Percentiles rank a stretch among this genome's conserved stretches.
These are phyloP conservation scores for Metarhizium brunneum DNA, from an alignment of 2,329 filamentous ascomycete species.

Conservation along the genomic window DNA sequence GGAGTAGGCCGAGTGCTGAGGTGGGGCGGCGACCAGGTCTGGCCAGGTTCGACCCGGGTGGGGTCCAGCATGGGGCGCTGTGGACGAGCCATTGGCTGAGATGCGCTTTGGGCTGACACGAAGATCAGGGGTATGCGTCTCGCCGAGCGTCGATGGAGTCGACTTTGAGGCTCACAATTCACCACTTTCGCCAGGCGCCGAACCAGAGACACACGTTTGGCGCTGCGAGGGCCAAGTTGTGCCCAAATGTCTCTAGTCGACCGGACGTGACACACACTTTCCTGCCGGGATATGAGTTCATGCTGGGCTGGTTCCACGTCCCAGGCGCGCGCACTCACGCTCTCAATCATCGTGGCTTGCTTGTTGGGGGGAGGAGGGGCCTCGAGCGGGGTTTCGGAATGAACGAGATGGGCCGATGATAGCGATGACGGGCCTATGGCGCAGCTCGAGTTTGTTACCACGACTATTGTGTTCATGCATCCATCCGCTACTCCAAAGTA, in stretches of 20 bases:
- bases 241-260: background rate
- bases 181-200: background rate
- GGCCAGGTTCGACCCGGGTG: constrained; percentile 6
- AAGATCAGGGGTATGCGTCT: background rate
- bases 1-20: constrained; percentile 9
- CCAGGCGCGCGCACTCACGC: background rate
- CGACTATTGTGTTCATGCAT: constrained; percentile 1
- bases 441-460: background rate
- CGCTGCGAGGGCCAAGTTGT: background rate
- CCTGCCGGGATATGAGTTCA: constrained; percentile 3
- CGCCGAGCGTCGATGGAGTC: constrained; percentile 5
- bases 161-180: background rate
- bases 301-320: background rate
- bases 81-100: background rate
- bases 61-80: constrained; percentile 6
- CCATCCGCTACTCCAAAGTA: background rate
- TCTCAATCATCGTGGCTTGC: background rate
- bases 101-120: constrained; percentile 4
- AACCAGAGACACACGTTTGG: background rate
- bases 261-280: background rate
- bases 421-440: constrained; percentile 1
- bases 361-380: background rate
- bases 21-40: constrained; percentile 11
- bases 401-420: constrained; percentile 7
- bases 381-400: constrained; percentile 12